phyloP scores from a whole-genome alignment of 192 early-diverging fungal species.

The Coemansia sp. region DNA sequence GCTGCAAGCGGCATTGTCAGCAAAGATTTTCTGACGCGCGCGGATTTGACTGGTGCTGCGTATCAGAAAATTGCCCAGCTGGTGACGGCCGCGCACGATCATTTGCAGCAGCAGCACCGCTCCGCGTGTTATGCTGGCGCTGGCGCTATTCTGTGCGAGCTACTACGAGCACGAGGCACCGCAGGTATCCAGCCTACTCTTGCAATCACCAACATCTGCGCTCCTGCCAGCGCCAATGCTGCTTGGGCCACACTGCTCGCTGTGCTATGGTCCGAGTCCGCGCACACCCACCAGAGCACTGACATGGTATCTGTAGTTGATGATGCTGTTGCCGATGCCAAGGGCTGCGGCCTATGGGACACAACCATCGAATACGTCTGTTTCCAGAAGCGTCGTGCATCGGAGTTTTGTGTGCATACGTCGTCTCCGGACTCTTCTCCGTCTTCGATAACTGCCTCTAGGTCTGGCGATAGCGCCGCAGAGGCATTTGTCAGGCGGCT shows the following conservation, averaged over 20 bases:
- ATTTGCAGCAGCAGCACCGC: background rate
- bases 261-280: conserved; percentile 25
- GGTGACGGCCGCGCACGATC: conserved; percentile 11
- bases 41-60: conserved; percentile 15
- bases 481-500: conserved; percentile 10
- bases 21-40: background rate
- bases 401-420: background rate
- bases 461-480: background rate
- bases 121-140: conserved; percentile 20
- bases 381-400: conserved; percentile 3
- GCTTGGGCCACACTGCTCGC: conserved; percentile 32
- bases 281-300: background rate
- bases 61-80: conserved; percentile 26
- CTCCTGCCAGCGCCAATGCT: conserved; percentile 7
- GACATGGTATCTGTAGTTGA: conserved; percentile 12
- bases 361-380: conserved; percentile 25
- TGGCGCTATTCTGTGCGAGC: conserved; percentile 21
- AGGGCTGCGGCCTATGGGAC: conserved; percentile 27
- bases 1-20: background rate
- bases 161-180: conserved; percentile 10
- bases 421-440: background rate
- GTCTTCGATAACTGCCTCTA: background rate
- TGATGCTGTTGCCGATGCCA: conserved; percentile 8
- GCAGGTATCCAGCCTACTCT: conserved; percentile 13
- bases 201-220: conserved; percentile 9